Evolutionary conservation across 148 eudicot species (phyloP).

Genomic region (Limonium bicolor): DNA sequence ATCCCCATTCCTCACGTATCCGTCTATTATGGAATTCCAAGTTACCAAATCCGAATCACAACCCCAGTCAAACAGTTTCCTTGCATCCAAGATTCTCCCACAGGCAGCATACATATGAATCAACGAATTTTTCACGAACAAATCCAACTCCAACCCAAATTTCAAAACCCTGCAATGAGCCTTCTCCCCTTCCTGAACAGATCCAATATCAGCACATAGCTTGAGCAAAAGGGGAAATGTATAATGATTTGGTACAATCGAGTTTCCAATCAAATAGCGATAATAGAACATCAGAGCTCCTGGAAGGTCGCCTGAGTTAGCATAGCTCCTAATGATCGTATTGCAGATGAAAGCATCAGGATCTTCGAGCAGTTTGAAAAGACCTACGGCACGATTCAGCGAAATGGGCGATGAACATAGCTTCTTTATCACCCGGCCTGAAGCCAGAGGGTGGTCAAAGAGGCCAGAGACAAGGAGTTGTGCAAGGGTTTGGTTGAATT

Average conservation of each 20-base stretch:
- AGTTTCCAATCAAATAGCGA: conserved; percentile 16
- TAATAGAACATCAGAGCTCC: conserved; percentile 27
- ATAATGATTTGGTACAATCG: conserved; percentile 5
- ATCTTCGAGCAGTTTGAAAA: conserved; percentile 18
- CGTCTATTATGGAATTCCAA: conserved; percentile 50
- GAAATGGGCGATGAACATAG: conserved; percentile 22
- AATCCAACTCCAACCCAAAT: conserved; percentile 6
- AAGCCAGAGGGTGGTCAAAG: conserved; percentile 31
- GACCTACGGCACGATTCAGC: conserved; percentile 18
- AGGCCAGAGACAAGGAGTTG: conserved; percentile 35
- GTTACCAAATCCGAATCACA: conserved; percentile 30
- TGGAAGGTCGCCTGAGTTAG: conserved; percentile 18
- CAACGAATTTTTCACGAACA: conserved; percentile 6
- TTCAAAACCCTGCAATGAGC: conserved; percentile 5
- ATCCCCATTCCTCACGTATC: conserved; percentile 37
- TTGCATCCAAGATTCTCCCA: conserved; percentile 24
- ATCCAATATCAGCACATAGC: conserved; percentile 6
- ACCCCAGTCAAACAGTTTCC: conserved; percentile 30
- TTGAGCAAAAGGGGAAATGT: conserved; percentile 4
- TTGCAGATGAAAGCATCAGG: conserved; percentile 54
- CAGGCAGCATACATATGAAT: conserved; percentile 19
- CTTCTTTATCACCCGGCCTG: conserved; percentile 35
- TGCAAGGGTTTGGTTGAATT: conserved; percentile 37
- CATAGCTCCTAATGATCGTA: conserved; percentile 30
- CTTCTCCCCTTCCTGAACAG: conserved; percentile 3